Percentiles rank a stretch among this genome's conserved stretches.
Evolutionary conservation across 208 protist species (phyloP).

Genomic region (Histomonas meleagridis): DNA sequence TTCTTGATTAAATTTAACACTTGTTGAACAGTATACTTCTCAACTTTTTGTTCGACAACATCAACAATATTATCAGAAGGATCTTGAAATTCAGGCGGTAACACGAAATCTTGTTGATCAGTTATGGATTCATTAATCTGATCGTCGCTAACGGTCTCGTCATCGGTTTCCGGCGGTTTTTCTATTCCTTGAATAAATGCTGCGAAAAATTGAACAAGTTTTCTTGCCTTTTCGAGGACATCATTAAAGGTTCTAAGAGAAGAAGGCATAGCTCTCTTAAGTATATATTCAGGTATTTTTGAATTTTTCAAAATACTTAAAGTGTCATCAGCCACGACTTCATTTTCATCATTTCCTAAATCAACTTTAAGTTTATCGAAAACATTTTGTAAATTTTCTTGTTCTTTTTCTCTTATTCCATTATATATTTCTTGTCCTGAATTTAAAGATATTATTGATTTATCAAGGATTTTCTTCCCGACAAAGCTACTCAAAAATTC

Average conservation of each 20-base stretch:
- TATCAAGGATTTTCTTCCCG: constrained; percentile 67
- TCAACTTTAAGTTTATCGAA: constrained; percentile 17
- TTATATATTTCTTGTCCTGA: background rate
- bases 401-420: background rate
- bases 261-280: background rate
- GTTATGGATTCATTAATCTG: background rate
- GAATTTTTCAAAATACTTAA: background rate
- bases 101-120: too few relatives aligned
- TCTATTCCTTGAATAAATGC: constrained; percentile 3
- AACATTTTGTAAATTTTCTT: constrained; percentile 12
- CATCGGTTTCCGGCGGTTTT: background rate
- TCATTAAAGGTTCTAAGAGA: background rate
- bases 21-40: background rate
- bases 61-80: background rate
- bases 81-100: too few relatives aligned
- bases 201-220: background rate
- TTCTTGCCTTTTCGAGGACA: background rate
- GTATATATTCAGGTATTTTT: background rate
- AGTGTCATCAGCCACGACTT: background rate
- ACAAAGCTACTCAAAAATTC: constrained; percentile 85
- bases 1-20: background rate
- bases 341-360: background rate
- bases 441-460: background rate
- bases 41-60: background rate
- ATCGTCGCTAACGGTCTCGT: background rate